Base-by-base conservation (phyloP, 177 flowering plant species). In the Tripterygium wilfordii region DNA sequence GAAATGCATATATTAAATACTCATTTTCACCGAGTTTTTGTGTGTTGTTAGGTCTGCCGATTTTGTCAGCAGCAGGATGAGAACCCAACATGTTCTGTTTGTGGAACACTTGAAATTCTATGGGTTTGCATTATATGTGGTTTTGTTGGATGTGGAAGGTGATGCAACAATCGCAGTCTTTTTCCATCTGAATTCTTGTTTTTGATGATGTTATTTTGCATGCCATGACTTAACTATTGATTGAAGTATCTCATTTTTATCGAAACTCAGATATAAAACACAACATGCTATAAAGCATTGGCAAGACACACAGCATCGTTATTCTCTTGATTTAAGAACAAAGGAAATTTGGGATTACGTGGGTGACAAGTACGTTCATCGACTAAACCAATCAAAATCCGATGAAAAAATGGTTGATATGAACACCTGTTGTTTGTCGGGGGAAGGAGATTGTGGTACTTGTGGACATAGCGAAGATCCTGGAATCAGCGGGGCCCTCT, bases 91-190 rank as follows among this genome's bases (percentile, higher is more conserved):
- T 94, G 99, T 52, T 76, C 74, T 66, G 69, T 72, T 53, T 94
- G 99, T 78, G 83, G 72, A 62, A 83, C 90, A 43, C 49, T 63
- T 36, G 84, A 81, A 54, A 78, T 81, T 68, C 73, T 83, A 18
- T 94, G 97, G 95, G 77, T 82, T 35, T 94, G 99, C 51, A 43
- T 94, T 43, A 87, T 94, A 17, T 94, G 97, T 75, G 99, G 96
- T 50, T 94, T 90, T 71, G 75, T 88, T n/a, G 96, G 95, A 31
- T 90, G 96, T 71, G 97, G 96, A 71, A 90, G 97, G 97, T 94
- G 57, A 43, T 23, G 15, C 10, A 38, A 48, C 23, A 7, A 42
- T 47, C 8, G n/a, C 28, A 1, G n/a, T 18, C 35, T n/a, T n/a
- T 21, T 30, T 30, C 12, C 8, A 30, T 30, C 12, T 12, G 8